These are phyloP conservation scores for Aquilaria malaccensis DNA, from an alignment of 345 rosid species.

Conservation along the genomic window DNA sequence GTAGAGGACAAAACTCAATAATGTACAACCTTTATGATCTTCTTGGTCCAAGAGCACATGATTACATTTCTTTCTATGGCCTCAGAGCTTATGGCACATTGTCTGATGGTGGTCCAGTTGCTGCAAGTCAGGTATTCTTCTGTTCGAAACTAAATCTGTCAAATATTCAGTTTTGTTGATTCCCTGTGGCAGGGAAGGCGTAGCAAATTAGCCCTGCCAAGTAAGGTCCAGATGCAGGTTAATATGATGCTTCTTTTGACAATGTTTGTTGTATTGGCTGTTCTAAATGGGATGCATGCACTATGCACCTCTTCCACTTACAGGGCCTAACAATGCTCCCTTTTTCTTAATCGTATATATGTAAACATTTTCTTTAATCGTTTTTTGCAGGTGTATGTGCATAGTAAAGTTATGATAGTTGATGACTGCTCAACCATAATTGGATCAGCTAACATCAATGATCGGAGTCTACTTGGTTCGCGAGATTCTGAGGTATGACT, in stretches of 20 bases:
- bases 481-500: constrained; percentile 94
- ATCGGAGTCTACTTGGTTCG: constrained; percentile 95
- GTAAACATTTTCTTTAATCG: too few relatives aligned
- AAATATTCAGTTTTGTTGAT: constrained; percentile 5
- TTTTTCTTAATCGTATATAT: too few relatives aligned
- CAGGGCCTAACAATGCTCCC: too few relatives aligned
- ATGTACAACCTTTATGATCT: constrained; percentile 65
- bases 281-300: constrained; percentile 1
- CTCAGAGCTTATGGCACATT: constrained; percentile 84
- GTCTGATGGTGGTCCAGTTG: constrained; percentile 78
- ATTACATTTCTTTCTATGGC: constrained; percentile 91
- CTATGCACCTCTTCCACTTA: too few relatives aligned
- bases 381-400: constrained; percentile 76
- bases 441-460: constrained; percentile 96
- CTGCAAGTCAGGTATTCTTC: constrained; percentile 80
- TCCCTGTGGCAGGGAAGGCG: background rate
- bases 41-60: constrained; percentile 69
- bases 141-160: background rate
- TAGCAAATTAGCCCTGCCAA: too few relatives aligned
- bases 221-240: too few relatives aligned
- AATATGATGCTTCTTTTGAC: background rate
- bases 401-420: constrained; percentile 88
- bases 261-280: background rate
- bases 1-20: constrained; percentile 88
- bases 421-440: constrained; percentile 68